Base-by-base conservation (phyloP, 805 yeast species). In the Candida saitoana region DNA sequence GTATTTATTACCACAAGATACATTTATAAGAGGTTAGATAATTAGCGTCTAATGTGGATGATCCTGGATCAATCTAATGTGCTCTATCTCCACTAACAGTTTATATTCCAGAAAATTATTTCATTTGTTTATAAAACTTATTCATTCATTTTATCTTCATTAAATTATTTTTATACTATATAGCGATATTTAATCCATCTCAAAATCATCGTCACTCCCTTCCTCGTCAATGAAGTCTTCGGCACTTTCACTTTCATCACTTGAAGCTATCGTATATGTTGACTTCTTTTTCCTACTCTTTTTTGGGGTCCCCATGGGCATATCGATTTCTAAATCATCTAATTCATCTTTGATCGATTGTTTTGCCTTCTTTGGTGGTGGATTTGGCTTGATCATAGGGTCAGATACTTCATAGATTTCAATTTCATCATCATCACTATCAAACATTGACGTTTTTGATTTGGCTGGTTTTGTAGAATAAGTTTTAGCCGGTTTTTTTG, bases 401-500 rank as follows among this genome's bases (percentile, higher is more conserved):
- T 32, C 41, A 15, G 18, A 27, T n/a, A 29, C 27, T 18, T 37
- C 40, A 18, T 29, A 27, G 3, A 5, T 47, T 39, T 20, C 40
- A 19, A 62, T 47, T 34, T 57, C 66, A 27, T 65, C 70, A 38
- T 65, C 71, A 5, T 63, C 69, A 43, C 64, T 60, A 43, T 64
- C 68, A 46, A 46, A 65, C 57, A 40, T 38, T 4, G 41, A 36
- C 18, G 40, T 36, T 8, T 45, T 38, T 5, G 43, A 30, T 6
- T 16, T 5, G 5, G 8, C n/a, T 12, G 14, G 38, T 18, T 24
- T 40, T 14, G 27, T 43, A 12, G 40, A 37, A 32, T 15, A n/a
- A 4, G 49, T 4, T 2, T 33, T 29, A 11, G 38, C 38, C 15
- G 18, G 45, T 9, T 30, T 40, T 20, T 30, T 35, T 7, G 42